These are phyloP conservation scores for Ophiocordyceps sinensis DNA, from an alignment of 2,329 filamentous ascomycete genomes.

Conservation along the genomic window DNA sequence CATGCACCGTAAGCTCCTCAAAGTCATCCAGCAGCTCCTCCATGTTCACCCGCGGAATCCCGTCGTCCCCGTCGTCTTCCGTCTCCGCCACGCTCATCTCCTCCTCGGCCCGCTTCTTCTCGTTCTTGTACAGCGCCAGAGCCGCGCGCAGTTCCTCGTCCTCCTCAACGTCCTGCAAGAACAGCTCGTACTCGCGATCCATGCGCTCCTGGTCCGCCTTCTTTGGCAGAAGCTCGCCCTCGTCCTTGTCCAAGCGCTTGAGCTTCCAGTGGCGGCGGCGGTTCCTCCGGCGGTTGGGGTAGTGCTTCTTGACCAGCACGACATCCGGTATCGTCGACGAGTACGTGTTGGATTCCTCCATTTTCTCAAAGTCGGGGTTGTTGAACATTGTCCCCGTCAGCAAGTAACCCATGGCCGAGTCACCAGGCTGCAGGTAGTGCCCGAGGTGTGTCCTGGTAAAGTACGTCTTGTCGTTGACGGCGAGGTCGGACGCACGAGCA, in stretches of 20 bases:
- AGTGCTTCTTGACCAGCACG: conserved; percentile 93
- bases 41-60: conserved; percentile 58
- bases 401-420: conserved; percentile 91
- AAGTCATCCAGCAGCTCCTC: conserved; percentile 82
- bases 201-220: conserved; percentile 78
- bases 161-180: conserved; percentile 92
- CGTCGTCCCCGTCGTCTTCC: conserved; percentile 47
- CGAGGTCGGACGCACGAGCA: conserved; percentile 73
- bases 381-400: conserved; percentile 86
- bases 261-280: conserved; percentile 82
- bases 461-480: conserved; percentile 74
- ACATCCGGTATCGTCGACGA: conserved; percentile 76
- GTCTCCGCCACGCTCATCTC: conserved; percentile 56
- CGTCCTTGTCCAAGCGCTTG: conserved; percentile 83
- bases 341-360: conserved; percentile 67
- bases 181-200: conserved; percentile 92
- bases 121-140: conserved; percentile 71
- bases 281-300: conserved; percentile 67
- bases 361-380: conserved; percentile 67
- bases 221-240: conserved; percentile 73
- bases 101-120: conserved; percentile 37
- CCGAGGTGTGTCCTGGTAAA: conserved; percentile 86
- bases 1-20: conserved; percentile 54
- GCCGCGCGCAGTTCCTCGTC: conserved; percentile 77
- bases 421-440: conserved; percentile 69